phyloP scores from a whole-genome alignment of 176 grass and related monocot genomes.

The Triticum turgidum region DNA sequence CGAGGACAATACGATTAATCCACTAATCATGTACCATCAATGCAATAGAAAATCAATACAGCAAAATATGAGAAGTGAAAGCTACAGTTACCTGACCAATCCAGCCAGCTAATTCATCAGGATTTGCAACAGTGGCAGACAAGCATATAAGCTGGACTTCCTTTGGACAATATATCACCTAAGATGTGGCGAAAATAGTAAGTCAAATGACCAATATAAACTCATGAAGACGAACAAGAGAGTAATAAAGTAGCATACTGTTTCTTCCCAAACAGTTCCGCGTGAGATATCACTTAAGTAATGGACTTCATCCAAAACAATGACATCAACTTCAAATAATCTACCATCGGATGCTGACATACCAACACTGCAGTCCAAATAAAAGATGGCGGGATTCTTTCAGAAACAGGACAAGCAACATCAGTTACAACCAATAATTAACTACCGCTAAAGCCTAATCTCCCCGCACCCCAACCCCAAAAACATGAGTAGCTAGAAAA shows the following conservation, averaged over 20 bases:
- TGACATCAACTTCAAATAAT: slow-evolving; percentile 96
- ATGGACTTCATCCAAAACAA: slow-evolving; percentile 98
- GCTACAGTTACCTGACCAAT: slow-evolving; percentile 74
- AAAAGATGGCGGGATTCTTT: slow-evolving; percentile 34
- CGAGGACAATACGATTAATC: background rate
- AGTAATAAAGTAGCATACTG: slow-evolving; percentile 61
- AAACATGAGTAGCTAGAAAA: slow-evolving; percentile 20
- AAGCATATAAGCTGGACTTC: slow-evolving; percentile 98
- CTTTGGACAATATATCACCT: slow-evolving; percentile 99
- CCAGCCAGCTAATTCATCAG: slow-evolving; percentile 98
- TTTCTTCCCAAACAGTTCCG: slow-evolving; percentile 99
- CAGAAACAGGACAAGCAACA: slow-evolving; percentile 24
- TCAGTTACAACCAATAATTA: slow-evolving; percentile 30
- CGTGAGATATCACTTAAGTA: slow-evolving; percentile 98
- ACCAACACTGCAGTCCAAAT: slow-evolving; percentile 72
- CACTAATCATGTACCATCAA: slow-evolving; percentile 18
- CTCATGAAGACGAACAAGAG: background rate
- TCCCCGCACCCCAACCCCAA: slow-evolving; percentile 1
- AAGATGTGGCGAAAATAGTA: slow-evolving; percentile 35
- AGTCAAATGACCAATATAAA: slow-evolving; percentile 33
- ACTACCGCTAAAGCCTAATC: slow-evolving; percentile 19
- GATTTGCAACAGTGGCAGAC: slow-evolving; percentile 95
- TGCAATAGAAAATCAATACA: slow-evolving; percentile 27
- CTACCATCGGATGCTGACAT: slow-evolving; percentile 81
- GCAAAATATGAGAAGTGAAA: slow-evolving; percentile 8